Percentiles rank a stretch among this genome's conserved stretches.
phyloP scores from a whole-genome alignment of 257 asterid species.

The Pogostemon cablin region DNA sequence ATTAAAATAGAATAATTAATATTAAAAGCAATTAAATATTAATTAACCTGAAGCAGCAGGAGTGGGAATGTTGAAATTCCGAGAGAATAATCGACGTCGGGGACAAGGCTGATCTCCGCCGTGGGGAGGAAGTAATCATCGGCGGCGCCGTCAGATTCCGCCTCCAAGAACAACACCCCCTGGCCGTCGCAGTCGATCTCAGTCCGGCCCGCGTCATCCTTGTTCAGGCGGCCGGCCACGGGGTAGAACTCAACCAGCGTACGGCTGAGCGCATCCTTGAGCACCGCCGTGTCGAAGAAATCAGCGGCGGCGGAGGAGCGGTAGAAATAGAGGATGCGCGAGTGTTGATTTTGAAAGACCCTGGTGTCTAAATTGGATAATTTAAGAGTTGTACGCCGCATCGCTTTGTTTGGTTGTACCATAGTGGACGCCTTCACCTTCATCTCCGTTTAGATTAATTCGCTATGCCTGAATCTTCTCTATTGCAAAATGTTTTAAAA shows the following conservation, averaged over 20 bases:
- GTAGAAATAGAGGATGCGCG: neutral
- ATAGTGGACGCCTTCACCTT: neutral
- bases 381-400: neutral
- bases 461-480: no score
- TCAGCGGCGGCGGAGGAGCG: neutral
- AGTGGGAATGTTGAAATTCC: no score
- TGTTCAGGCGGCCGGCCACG: constrained; percentile 20
- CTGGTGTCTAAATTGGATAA: constrained; percentile 9
- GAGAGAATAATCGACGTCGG: no score
- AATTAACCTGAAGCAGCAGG: no score
- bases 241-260: neutral
- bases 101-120: no score
- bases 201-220: neutral
- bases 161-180: constrained; percentile 21
- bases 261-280: constrained; percentile 20
- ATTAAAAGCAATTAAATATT: no score
- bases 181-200: constrained; percentile 26
- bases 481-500: no score
- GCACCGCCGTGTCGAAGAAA: neutral
- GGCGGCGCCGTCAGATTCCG: constrained; percentile 17
- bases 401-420: constrained; percentile 14
- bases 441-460: neutral
- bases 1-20: no score
- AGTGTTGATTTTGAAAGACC: neutral
- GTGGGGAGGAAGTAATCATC: neutral